Evolutionary conservation across 768 basidiomycete species (phyloP).

Genomic region (Leccinum aurantiacum): DNA sequence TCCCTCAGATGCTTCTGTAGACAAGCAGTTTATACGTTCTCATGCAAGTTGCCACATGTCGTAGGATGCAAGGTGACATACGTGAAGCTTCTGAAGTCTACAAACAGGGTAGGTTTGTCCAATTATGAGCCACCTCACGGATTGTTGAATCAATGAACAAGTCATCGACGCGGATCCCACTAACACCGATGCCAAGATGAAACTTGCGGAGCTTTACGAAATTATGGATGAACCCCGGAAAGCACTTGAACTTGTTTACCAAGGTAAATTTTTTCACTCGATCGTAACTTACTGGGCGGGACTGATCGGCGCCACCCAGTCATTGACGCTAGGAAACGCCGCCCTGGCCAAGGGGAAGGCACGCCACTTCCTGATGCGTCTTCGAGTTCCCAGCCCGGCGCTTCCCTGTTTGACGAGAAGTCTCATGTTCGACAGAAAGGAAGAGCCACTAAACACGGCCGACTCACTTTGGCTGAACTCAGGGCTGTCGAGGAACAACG

Average conservation of each 20-base stretch:
- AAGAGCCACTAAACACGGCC: conserved; percentile 30
- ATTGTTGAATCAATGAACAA: conserved; percentile 35
- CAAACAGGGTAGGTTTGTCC: conserved; percentile 59
- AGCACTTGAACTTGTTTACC: conserved; percentile 63
- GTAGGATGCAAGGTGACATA: conserved; percentile 71
- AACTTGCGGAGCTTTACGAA: conserved; percentile 89
- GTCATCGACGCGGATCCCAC: conserved; percentile 74
- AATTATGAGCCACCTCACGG: neutral
- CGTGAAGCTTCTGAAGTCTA: conserved; percentile 82
- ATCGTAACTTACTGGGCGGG: conserved; percentile 56
- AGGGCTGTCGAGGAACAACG: conserved; percentile 63
- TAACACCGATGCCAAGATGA: conserved; percentile 82
- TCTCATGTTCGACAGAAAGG: conserved; percentile 38
- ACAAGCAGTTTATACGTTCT: conserved; percentile 73
- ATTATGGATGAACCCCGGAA: conserved; percentile 74
- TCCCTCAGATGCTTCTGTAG: conserved; percentile 37
- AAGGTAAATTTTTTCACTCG: conserved; percentile 51
- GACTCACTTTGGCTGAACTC: conserved; percentile 59
- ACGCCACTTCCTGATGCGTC: conserved; percentile 13
- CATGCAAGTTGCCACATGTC: conserved; percentile 78
- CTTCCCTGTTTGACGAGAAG: conserved; percentile 68
- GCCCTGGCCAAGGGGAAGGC: conserved; percentile 30
- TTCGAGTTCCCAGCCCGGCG: conserved; percentile 26
- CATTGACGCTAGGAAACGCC: conserved; percentile 60
- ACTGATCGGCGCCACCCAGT: conserved; percentile 45